Conservation (phyloP, 441 rosid species). For the Biscutella laevigata region DNA sequence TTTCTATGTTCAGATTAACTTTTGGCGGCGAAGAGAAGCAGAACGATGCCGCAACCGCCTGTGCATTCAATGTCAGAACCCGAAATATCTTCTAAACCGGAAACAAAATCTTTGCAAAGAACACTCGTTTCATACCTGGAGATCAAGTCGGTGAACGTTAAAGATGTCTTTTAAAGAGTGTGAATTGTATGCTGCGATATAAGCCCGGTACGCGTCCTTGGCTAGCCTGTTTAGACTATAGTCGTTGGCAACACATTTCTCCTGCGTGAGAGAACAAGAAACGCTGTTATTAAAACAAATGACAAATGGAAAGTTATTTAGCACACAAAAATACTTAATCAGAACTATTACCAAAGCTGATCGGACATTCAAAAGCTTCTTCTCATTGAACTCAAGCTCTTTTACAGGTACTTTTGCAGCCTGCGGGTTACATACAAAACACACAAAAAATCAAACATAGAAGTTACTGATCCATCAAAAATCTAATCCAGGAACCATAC, state of each 20-base stretch:
- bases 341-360: constrained; percentile 60
- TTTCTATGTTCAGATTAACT: constrained; percentile 77
- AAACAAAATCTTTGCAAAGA: neutral
- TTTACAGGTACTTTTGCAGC: constrained; percentile 90
- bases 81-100: neutral
- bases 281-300: neutral
- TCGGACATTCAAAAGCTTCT: constrained; percentile 75
- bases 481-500: neutral
- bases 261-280: constrained; percentile 38
- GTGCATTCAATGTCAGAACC: constrained; percentile 18
- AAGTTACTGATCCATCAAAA: neutral
- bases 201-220: constrained; percentile 87
- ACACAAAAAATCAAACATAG: neutral
- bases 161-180: constrained; percentile 90
- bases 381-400: constrained; percentile 80
- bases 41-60: constrained; percentile 90
- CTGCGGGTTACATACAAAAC: constrained; percentile 32
- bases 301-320: neutral
- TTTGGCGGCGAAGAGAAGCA: constrained; percentile 89
- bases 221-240: constrained; percentile 77
- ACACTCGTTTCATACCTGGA: constrained; percentile 47
- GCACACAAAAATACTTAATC: neutral
- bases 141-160: constrained; percentile 87
- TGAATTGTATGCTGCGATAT: constrained; percentile 84
- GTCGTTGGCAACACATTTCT: constrained; percentile 64